A percentile compares a stretch with the other conserved stretches of the same genome.
These are phyloP conservation scores for Zopfia rhizophila DNA, from an alignment of 2,329 filamentous ascomycete genomes.

Conservation along the genomic window DNA sequence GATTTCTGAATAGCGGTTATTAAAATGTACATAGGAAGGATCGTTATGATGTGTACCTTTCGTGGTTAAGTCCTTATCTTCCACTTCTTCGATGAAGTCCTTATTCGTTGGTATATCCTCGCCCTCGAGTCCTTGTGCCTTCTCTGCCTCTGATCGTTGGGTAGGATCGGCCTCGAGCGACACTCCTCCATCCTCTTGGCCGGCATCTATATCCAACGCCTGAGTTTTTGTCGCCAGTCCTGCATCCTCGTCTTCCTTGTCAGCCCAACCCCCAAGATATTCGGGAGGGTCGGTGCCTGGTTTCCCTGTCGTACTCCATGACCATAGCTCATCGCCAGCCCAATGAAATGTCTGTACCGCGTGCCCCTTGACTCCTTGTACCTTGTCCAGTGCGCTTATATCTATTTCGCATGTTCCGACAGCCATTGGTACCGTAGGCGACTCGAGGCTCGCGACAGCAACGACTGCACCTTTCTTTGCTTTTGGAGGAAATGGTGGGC, in stretches of 20 bases:
- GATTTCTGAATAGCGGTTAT: conserved; percentile 63
- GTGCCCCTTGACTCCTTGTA: conserved; percentile 70
- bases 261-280: conserved; percentile 62
- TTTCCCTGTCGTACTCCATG: conserved; percentile 66
- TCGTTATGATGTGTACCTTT: conserved; percentile 57
- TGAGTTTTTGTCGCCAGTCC: conserved; percentile 54
- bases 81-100: conserved; percentile 50
- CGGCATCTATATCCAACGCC: conserved; percentile 54
- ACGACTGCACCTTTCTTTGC: conserved; percentile 70
- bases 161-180: conserved; percentile 42
- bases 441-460: conserved; percentile 69
- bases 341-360: conserved; percentile 74
- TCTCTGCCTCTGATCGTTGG: conserved; percentile 44
- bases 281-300: conserved; percentile 65
- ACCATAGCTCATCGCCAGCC: conserved; percentile 76
- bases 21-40: conserved; percentile 1
- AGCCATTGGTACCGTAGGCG: conserved; percentile 69
- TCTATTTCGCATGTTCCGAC: conserved; percentile 74
- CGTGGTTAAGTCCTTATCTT: conserved; percentile 65
- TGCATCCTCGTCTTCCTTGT: conserved; percentile 42
- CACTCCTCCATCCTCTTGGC: conserved; percentile 61
- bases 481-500: conserved; percentile 69
- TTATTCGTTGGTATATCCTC: conserved; percentile 43
- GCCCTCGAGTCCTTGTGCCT: conserved; percentile 46
- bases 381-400: conserved; percentile 63